Evolutionary conservation across 2,329 filamentous ascomycete genomes (phyloP).

Genomic region (Coniochaeta pulveracea): DNA sequence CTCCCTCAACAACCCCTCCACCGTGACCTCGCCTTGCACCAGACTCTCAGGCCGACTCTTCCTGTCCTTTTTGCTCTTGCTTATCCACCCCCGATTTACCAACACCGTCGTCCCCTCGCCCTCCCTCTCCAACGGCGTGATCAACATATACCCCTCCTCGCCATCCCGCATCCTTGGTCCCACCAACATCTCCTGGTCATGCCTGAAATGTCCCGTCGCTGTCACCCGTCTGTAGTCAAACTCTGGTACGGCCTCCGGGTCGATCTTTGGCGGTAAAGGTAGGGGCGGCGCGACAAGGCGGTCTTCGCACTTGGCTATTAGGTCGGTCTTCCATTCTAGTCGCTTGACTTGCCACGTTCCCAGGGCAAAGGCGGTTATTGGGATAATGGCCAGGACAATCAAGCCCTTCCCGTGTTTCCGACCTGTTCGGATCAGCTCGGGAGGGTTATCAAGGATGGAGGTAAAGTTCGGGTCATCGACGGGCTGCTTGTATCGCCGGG

Average conservation of each 20-base stretch:
- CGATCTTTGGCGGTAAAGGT: constrained; percentile 72
- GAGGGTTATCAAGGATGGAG: constrained; percentile 79
- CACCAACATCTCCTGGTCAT: constrained; percentile 94
- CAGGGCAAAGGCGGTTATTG: constrained; percentile 77
- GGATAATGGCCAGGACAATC: constrained; percentile 76
- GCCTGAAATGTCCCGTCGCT: constrained; percentile 61
- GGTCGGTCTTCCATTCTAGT: constrained; percentile 84
- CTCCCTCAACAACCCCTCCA: constrained; percentile 76
- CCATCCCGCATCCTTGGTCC: constrained; percentile 84
- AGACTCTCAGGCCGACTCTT: constrained; percentile 51
- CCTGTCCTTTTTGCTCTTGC: constrained; percentile 60
- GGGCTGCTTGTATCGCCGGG: constrained; percentile 31
- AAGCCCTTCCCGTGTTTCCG: constrained; percentile 68
- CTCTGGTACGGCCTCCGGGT: constrained; percentile 69
- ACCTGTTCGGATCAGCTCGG: constrained; percentile 65
- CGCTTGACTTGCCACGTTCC: constrained; percentile 95
- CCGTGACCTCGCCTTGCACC: constrained; percentile 57
- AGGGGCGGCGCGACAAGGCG: constrained; percentile 76
- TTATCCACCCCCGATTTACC: constrained; percentile 87
- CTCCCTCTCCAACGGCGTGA: constrained; percentile 77
- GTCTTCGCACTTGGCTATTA: constrained; percentile 87
- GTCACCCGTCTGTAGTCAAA: constrained; percentile 87
- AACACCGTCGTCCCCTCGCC: constrained; percentile 57
- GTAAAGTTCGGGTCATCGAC: constrained; percentile 70
- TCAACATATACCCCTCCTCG: constrained; percentile 78